phyloP scores from a whole-genome alignment of 257 asterid genomes.

The Galeopsis tetrahit region DNA sequence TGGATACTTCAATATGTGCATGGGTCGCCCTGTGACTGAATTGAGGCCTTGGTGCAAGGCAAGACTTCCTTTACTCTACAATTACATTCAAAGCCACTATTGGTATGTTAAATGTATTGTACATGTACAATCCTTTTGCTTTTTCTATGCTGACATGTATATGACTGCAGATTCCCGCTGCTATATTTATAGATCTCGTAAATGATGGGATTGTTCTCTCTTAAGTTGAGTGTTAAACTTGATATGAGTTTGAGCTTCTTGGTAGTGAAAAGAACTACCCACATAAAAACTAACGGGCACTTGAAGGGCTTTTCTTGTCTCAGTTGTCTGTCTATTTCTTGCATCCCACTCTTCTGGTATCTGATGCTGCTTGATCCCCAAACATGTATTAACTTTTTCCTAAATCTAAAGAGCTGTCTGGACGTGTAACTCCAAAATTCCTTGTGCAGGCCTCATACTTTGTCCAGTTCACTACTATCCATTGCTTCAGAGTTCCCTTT shows the following conservation, averaged over 20 bases:
- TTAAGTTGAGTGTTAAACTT: slow-evolving; percentile 20
- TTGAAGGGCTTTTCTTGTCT: not conserved
- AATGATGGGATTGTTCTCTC: slow-evolving; percentile 3
- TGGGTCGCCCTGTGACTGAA: slow-evolving; percentile 54
- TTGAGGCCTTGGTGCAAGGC: slow-evolving; percentile 96
- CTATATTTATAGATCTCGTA: slow-evolving; percentile 12
- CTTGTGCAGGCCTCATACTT: slow-evolving; percentile 10
- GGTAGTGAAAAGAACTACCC: not conserved
- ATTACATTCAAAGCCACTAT: slow-evolving; percentile 89
- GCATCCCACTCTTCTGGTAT: not conserved
- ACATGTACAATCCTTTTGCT: slow-evolving; percentile 24
- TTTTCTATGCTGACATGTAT: slow-evolving; percentile 23
- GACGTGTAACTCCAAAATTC: slow-evolving; percentile 17
- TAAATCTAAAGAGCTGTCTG: not conserved
- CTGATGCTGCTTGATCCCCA: slow-evolving; percentile 9
- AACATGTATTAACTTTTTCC: slow-evolving; percentile 7
- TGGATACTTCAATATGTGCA: slow-evolving; percentile 77
- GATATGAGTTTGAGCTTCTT: slow-evolving; percentile 8
- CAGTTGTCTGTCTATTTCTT: slow-evolving; percentile 1
- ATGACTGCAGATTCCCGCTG: slow-evolving; percentile 11
- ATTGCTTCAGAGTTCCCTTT: not conserved
- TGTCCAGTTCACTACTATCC: not conserved
- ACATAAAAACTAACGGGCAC: not conserved
- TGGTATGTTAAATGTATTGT: slow-evolving; percentile 62
- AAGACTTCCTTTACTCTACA: slow-evolving; percentile 88